phyloP scores from a whole-genome alignment of 2,329 filamentous ascomycete species.

The Cryphonectria nitschkei region DNA sequence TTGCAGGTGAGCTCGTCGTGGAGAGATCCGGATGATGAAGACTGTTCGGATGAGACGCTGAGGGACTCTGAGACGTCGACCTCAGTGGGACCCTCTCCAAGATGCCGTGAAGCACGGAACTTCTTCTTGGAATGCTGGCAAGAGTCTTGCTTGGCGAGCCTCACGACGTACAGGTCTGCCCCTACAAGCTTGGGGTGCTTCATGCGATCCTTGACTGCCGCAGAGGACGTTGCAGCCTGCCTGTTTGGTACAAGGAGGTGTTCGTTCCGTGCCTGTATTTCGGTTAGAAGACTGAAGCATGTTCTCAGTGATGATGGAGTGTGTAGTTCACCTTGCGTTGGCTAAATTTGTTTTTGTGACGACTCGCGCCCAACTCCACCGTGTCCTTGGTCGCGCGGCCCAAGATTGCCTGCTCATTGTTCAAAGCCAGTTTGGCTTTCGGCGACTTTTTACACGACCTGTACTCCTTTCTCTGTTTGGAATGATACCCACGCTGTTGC shows the following conservation, averaged over 20 bases:
- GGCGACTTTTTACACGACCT: slow-evolving; percentile 14
- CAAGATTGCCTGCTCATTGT: not conserved
- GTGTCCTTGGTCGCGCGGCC: not conserved
- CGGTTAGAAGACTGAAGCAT: slow-evolving; percentile 34
- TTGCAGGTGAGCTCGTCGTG: slow-evolving; percentile 49
- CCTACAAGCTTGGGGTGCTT: slow-evolving; percentile 51
- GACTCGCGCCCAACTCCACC: not conserved
- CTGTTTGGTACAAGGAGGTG: slow-evolving; percentile 25
- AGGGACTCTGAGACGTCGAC: slow-evolving; percentile 12
- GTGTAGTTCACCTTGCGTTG: slow-evolving; percentile 16
- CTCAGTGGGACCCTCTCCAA: not conserved
- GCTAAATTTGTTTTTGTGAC: slow-evolving; percentile 1
- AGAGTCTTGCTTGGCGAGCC: slow-evolving; percentile 37
- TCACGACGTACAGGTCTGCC: slow-evolving; percentile 55
- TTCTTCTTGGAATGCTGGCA: not conserved
- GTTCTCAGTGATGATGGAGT: too few relatives aligned
- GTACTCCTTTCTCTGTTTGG: slow-evolving; percentile 31
- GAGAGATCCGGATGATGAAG: slow-evolving; percentile 42
- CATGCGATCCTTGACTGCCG: slow-evolving; percentile 42
- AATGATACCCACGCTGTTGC: slow-evolving; percentile 32
- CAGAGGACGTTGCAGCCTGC: slow-evolving; percentile 19
- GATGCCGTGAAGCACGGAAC: not conserved
- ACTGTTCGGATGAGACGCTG: slow-evolving; percentile 10
- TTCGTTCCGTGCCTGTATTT: slow-evolving; percentile 36
- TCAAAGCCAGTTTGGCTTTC: not conserved